Base-by-base conservation (phyloP, 2,329 filamentous ascomycete genomes). In the Lecanicillium sp. region DNA sequence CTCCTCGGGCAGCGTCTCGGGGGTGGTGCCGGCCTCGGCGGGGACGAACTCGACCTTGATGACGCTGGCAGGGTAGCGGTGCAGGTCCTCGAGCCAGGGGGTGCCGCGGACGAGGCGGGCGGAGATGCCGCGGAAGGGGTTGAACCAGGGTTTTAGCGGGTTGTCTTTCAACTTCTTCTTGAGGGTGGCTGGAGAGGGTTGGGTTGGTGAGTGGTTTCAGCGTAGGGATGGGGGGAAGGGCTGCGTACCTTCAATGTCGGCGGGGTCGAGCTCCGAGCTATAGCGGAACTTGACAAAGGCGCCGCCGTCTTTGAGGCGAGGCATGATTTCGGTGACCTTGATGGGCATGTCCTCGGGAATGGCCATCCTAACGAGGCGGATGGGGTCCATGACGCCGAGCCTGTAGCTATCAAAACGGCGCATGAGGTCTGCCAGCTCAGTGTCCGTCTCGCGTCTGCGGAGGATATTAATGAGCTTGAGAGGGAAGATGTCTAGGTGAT, bases 51-150 rank as follows among this genome's bases (percentile, higher is more conserved):
- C 91, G 19, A 96, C 82, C 56, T 81, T 86, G 30, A 98, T 60
- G 23, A 87, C 77, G 33, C 74, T 74, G 49, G 83, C 88, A 0
- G 93, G 93, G 43, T 90, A 83, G 6, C 90, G 80, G 56, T 89
- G 86, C 23, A 98, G 70, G 62, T 98, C 93, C 60, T 97, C 93
- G 3, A 97, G 77, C 93, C 93, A 98, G 0, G 93, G 93, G 19
- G 83, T 81, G 9, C 93, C 93, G 48, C 81, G 75, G 2, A 98
- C 93, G 6, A 90, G 70, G 20, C 82, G 81, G 3, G 83, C 81
- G 41, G 79, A 77, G 49, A 95, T 83, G 12, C 77, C 69, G 19
- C 80, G 75, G 54, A 95, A 84, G 0, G 90, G 90, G 56, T 84
- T 94, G 71, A 93, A 96, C 87, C 90, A 95, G 3, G 91, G 90